These are phyloP conservation scores for Aurifilum marmelostoma DNA, from an alignment of 2,329 filamentous ascomycete species.

Conservation along the genomic window DNA sequence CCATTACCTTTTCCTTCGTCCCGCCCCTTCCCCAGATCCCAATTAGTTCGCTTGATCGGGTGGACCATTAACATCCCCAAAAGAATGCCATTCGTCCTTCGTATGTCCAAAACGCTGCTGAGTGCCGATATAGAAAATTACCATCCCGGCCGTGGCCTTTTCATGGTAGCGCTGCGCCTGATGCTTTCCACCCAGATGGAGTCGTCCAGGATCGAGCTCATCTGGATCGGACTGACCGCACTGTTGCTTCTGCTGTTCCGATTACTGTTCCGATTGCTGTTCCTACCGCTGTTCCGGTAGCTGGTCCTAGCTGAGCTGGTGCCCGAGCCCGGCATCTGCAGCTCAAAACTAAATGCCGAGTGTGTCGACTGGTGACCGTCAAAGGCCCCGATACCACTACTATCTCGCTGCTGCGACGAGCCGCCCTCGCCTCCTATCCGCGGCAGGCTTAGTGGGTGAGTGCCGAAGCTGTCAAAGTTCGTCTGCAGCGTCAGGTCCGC, in stretches of 20 bases:
- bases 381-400: slow-evolving; percentile 33
- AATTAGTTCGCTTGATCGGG: neutral
- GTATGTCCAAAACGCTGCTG: slow-evolving; percentile 24
- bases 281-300: slow-evolving; percentile 58
- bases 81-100: neutral
- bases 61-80: slow-evolving; percentile 8
- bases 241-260: slow-evolving; percentile 65
- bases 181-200: slow-evolving; percentile 95
- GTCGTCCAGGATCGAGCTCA: slow-evolving; percentile 83
- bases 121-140: slow-evolving; percentile 24
- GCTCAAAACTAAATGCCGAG: slow-evolving; percentile 62
- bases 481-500: slow-evolving; percentile 49
- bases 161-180: slow-evolving; percentile 78
- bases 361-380: slow-evolving; percentile 46
- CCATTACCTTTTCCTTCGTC: neutral
- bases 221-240: slow-evolving; percentile 73
- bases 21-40: too few species aligned
- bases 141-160: slow-evolving; percentile 37
- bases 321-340: slow-evolving; percentile 49
- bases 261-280: slow-evolving; percentile 47
- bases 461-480: slow-evolving; percentile 34
- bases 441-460: slow-evolving; percentile 60
- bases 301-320: slow-evolving; percentile 33
- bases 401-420: slow-evolving; percentile 37
- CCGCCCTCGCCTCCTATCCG: slow-evolving; percentile 41